These are phyloP conservation scores for Ricinus communis DNA, from an alignment of 345 rosid species.

Conservation along the genomic window DNA sequence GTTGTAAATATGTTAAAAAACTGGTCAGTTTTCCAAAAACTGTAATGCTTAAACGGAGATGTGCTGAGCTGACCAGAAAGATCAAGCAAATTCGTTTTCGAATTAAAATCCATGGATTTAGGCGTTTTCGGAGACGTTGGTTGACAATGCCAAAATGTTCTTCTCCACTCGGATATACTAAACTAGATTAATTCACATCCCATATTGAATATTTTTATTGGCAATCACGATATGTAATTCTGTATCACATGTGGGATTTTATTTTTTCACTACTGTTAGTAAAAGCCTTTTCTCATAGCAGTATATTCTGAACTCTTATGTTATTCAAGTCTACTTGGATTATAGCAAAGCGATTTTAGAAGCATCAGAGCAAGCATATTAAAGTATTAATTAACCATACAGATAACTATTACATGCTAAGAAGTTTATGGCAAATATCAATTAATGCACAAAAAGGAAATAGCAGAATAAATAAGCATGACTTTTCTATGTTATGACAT, in stretches of 20 bases:
- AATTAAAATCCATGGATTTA: constrained; percentile 63
- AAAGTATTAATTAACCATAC: not conserved
- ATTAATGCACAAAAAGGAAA: not conserved
- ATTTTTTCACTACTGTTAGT: not conserved
- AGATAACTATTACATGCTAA: not conserved
- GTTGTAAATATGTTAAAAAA: constrained; percentile 37
- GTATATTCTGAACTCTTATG: not conserved
- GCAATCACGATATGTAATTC: not conserved
- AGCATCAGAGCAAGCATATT: not conserved
- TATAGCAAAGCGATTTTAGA: not conserved
- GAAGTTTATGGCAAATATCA: not conserved
- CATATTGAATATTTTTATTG: not conserved
- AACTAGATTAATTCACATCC: constrained; percentile 35
- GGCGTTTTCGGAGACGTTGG: constrained; percentile 56
- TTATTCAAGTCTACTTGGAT: not conserved
- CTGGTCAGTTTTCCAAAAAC: constrained; percentile 40
- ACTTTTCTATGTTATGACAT: not conserved
- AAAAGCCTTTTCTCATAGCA: not conserved
- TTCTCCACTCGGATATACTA: constrained; percentile 49
- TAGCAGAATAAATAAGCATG: not conserved
- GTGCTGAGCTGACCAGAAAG: constrained; percentile 45
- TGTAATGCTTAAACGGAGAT: constrained; percentile 46
- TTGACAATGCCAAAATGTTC: constrained; percentile 52
- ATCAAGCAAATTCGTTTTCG: constrained; percentile 55
- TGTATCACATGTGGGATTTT: constrained; percentile 4